Evolutionary conservation across 345 rosid genomes (phyloP).

Genomic region (Isatis tinctoria): DNA sequence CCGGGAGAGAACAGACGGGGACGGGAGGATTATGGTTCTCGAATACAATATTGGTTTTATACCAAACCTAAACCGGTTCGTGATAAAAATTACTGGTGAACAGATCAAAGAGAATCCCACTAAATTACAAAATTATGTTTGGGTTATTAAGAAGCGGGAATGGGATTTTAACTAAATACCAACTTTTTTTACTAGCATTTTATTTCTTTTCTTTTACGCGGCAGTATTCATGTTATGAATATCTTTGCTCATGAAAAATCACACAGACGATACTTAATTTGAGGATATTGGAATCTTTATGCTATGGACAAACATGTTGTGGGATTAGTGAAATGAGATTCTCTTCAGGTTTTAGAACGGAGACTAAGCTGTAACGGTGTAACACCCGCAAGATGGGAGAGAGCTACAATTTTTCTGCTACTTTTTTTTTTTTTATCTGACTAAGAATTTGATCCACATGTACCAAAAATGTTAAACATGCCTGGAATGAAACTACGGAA

Average conservation of each 20-base stretch:
- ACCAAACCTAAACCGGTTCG: constrained; percentile 11
- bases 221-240: not conserved
- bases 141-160: no score
- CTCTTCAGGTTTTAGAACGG: not conserved
- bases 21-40: not conserved
- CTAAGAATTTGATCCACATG: not conserved
- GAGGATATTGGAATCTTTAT: not conserved
- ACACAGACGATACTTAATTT: not conserved
- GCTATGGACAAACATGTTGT: not conserved
- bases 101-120: no score
- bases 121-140: no score
- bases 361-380: not conserved
- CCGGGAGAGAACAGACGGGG: constrained; percentile 1
- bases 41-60: not conserved
- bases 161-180: no score
- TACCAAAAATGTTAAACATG: not conserved
- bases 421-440: not conserved
- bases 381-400: not conserved
- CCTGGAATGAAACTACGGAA: not conserved
- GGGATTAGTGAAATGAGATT: not conserved
- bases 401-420: not conserved
- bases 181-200: no score
- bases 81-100: no score
- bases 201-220: no score
- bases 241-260: not conserved